Evolutionary conservation across 148 eudicot species (phyloP).

Genomic region (Polygonum aviculare): DNA sequence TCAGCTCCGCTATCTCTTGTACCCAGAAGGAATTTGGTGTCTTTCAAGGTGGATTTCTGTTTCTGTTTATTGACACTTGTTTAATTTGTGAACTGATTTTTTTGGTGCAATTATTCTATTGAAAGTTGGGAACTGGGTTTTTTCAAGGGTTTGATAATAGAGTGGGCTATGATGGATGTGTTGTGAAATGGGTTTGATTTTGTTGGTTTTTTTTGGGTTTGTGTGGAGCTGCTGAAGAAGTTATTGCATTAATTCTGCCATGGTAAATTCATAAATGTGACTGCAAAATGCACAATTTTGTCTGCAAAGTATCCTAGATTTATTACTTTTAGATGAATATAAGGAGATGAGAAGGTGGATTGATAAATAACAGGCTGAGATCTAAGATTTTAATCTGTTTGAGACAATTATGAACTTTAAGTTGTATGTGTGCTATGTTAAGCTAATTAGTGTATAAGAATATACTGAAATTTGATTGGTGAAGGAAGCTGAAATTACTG

Average conservation of each 20-base stretch:
- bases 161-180: not conserved
- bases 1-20: not conserved
- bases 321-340: not conserved
- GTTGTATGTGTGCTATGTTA: not conserved
- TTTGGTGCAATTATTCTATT: not conserved
- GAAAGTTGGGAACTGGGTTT: not conserved
- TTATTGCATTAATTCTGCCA: not conserved
- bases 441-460: not conserved
- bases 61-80: not conserved
- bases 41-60: conserved; percentile 9
- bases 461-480: not conserved
- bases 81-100: not conserved
- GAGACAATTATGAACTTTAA: not conserved
- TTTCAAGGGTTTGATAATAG: not conserved
- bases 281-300: not conserved
- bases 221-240: not conserved
- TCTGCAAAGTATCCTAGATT: not conserved
- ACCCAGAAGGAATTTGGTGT: conserved; percentile 4
- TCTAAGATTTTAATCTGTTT: not conserved
- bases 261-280: not conserved
- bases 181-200: not conserved
- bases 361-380: not conserved
- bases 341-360: not conserved
- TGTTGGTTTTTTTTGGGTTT: not conserved
- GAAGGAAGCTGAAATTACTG: too few species aligned